Conservation (phyloP, 176 grass and related monocot genomes). For the Hsuehochloa calcarea region DNA sequence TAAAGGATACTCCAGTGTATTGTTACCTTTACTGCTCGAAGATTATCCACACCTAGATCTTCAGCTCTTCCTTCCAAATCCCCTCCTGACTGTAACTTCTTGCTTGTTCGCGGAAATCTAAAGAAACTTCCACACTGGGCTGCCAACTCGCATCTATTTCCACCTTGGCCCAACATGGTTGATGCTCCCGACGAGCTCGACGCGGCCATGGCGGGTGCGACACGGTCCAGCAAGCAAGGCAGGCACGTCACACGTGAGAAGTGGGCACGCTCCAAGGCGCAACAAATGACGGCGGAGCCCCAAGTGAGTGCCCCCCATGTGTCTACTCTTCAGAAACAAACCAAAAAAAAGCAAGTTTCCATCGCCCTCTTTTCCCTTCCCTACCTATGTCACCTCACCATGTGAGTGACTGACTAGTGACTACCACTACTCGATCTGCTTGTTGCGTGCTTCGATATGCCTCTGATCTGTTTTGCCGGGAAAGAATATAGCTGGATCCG, state of each 20-base stretch:
- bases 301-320: slow-evolving; percentile 26
- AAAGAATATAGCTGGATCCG: neutral
- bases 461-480: slow-evolving; percentile 12
- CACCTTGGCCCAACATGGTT: neutral
- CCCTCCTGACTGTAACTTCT: neutral
- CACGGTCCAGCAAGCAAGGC: slow-evolving; percentile 19
- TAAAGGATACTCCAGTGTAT: neutral
- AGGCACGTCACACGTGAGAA: slow-evolving; percentile 47
- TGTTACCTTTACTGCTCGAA: neutral
- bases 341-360: neutral
- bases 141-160: neutral
- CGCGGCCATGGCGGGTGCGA: slow-evolving; percentile 15
- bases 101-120: neutral
- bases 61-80: neutral
- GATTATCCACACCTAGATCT: neutral
- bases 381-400: neutral
- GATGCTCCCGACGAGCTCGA: neutral
- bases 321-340: neutral
- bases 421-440: neutral
- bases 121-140: neutral
- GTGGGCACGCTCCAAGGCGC: slow-evolving; percentile 8
- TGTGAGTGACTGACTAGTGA: neutral
- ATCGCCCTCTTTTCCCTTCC: neutral
- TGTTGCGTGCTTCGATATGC: neutral
- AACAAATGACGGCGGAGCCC: neutral